Evolutionary conservation across 805 yeast genomes (phyloP), one percentile per base, ranked within the genome.

Genomic region (Hanseniaspora thailandica): DNA sequence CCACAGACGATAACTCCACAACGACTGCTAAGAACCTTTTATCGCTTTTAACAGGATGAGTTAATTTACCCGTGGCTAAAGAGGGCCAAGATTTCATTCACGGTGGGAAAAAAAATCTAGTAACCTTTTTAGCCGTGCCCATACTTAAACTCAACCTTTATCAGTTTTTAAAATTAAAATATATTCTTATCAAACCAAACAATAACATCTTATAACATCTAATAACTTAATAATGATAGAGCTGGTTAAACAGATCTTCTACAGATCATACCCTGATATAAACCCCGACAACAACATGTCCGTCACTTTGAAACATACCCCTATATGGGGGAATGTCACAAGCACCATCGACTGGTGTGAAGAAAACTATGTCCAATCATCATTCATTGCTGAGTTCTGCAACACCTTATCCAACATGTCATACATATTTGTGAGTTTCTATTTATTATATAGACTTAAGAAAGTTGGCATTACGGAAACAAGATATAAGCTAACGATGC

Each of bases 301-400:
- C 1, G 80, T 80, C 60, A 84, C 86, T 0, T 72, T 72, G 6
- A 77, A 33, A 15, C 38, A 33, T 20, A 13, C 73, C 33, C 77
- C 78, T 40, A 58, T 63, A n/a, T 86, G 96, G 96, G 93, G 93
- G 0, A 69, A 72, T 5, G 84, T 85, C 2, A 88, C 97, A 0
- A 78, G 96, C 36, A 89, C 97, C n/a, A 93, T 93, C 36, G 98
- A 90, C 63, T 90, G 97, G 97, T 90, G 98, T 69, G 98, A 90
- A 63, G 97, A 93, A 67, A 90, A 90, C 70, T 90, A 90, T 64
- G 90, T 88, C 10, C 85, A 89, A 1, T 76, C 90, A 12, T 76
- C 76, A 12, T 93, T 85, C 62, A 74, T 93, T 51, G 97, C 97
- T 4, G 98, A 93, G 66, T 84, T 86, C 54, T 75, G 90, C 55